Evolutionary conservation across 352 stramenopile species (phyloP), one percentile per base, ranked within the genome.

Genomic region (Pythium volutum): DNA sequence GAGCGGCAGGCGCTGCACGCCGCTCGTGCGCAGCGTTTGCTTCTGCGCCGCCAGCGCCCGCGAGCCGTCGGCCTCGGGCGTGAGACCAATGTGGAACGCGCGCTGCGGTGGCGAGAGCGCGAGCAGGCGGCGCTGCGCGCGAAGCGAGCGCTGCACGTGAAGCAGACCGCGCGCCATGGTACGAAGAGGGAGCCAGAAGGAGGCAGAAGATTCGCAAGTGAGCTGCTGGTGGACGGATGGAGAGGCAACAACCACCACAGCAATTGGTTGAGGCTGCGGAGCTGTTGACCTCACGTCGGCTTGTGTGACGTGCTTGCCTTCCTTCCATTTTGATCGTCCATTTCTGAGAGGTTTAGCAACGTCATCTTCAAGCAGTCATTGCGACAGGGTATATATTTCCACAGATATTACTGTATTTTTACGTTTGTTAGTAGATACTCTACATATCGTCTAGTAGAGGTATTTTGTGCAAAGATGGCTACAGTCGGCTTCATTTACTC

Each of bases 21-120:
- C 77, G 36, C 83, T 65, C 9, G 77, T 85, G 57, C 79, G 81
- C 54, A 89, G 64, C 5, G 76, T 69, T 18, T 74, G 33, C 61
- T 76, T 74, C 55, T 88, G 78, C 55, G 70, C 58, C 20, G 63
- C 54, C n/a, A 87, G 46, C 33, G 76, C 73, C 12, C 73, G 46
- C 4, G 61, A 36, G 2, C 67, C 68, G 12, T 65, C 55, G 42
- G 68, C 54, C 27, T 77, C 77, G 51, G 75, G 60, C 26, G 54
- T 65, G 3, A 89, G 43, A 0, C 80, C 80, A 1, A 87, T 57
- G 66, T 89, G 80, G 57, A 86, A 87, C 25, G 47, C 34, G 29
- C 62, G 62, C 41, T 43, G 36, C 36, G 34, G 3, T 9, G 27
- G 50, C 31, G 18, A 15, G 14, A 56, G 33, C 22, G 31, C 29